Evolutionary conservation across 768 basidiomycete genomes (phyloP).

Genomic region (Suillus alpinus): DNA sequence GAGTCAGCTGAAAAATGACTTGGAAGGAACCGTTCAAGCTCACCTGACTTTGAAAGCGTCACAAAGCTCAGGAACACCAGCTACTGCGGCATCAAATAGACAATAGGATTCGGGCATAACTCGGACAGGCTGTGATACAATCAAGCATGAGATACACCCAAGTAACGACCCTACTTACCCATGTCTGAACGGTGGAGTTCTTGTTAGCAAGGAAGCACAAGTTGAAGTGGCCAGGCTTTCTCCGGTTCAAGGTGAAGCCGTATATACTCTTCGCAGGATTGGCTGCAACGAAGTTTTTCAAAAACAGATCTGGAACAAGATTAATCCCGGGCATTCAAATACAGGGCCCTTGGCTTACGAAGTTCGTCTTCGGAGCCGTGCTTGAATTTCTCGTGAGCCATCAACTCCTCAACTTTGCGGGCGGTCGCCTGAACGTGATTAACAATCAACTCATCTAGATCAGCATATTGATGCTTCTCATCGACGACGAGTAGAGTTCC

Average conservation of each 20-base stretch:
- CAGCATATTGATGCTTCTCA: slow-evolving; percentile 77
- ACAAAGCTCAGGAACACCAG: slow-evolving; percentile 89
- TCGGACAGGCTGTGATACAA: slow-evolving; percentile 64
- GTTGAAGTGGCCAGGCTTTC: slow-evolving; percentile 89
- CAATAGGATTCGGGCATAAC: slow-evolving; percentile 88
- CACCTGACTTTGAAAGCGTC: slow-evolving; percentile 95
- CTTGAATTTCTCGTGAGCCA: slow-evolving; percentile 95
- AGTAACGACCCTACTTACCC: slow-evolving; percentile 49
- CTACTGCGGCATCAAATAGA: slow-evolving; percentile 85
- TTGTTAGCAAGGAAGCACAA: slow-evolving; percentile 93
- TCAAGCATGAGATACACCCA: neutral
- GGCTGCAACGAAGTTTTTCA: slow-evolving; percentile 88
- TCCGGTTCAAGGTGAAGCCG: slow-evolving; percentile 88
- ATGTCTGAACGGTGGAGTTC: slow-evolving; percentile 83
- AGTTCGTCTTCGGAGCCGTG: slow-evolving; percentile 84
- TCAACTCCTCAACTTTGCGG: slow-evolving; percentile 89
- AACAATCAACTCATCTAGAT: slow-evolving; percentile 95
- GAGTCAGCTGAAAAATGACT: neutral
- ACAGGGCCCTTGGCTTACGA: slow-evolving; percentile 53
- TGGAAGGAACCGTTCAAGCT: slow-evolving; percentile 14
- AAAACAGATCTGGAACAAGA: slow-evolving; percentile 61
- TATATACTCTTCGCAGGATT: slow-evolving; percentile 96
- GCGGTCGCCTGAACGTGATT: slow-evolving; percentile 95
- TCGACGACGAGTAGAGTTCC: slow-evolving; percentile 73
- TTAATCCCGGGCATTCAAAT: neutral